A percentile compares a stretch with the other conserved stretches of the same genome.
phyloP scores from a whole-genome alignment of 2,329 filamentous ascomycete species.

The Colletotrichum australisinense region DNA sequence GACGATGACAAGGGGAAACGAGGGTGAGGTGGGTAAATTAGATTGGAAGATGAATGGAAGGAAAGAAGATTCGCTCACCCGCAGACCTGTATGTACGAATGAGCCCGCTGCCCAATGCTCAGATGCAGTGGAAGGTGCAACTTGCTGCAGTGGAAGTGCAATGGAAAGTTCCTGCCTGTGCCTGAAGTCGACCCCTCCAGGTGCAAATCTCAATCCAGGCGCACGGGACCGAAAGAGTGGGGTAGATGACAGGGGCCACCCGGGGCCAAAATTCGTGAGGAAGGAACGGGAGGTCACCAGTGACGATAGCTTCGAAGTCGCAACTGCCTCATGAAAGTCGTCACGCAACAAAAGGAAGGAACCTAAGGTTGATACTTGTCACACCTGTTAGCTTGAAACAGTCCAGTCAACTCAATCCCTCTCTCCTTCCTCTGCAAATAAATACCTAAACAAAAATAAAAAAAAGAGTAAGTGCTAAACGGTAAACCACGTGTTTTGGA shows the following conservation, averaged over 20 bases:
- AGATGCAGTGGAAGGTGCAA: too few species aligned
- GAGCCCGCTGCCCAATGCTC: too few species aligned
- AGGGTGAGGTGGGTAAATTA: neutral
- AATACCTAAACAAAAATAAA: neutral
- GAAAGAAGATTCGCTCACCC: neutral
- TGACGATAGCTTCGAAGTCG: neutral
- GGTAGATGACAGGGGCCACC: neutral
- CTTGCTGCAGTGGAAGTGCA: too few species aligned
- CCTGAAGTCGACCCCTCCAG: neutral
- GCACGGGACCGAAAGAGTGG: slow-evolving; percentile 22
- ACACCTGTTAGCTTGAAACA: slow-evolving; percentile 12
- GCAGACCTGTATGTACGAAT: neutral
- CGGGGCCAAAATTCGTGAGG: neutral
- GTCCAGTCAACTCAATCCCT: neutral
- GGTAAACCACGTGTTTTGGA: neutral
- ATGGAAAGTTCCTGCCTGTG: too few species aligned
- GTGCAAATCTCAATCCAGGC: slow-evolving; percentile 2
- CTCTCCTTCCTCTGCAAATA: neutral
- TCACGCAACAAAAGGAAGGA: neutral
- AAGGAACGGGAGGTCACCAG: neutral
- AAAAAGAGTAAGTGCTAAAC: neutral
- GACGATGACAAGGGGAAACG: neutral
- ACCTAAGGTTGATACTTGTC: neutral
- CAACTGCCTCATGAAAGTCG: neutral
- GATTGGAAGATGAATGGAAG: neutral